Conservation (phyloP, 179 eudicot genomes). For the Corrigiola litoralis region DNA sequence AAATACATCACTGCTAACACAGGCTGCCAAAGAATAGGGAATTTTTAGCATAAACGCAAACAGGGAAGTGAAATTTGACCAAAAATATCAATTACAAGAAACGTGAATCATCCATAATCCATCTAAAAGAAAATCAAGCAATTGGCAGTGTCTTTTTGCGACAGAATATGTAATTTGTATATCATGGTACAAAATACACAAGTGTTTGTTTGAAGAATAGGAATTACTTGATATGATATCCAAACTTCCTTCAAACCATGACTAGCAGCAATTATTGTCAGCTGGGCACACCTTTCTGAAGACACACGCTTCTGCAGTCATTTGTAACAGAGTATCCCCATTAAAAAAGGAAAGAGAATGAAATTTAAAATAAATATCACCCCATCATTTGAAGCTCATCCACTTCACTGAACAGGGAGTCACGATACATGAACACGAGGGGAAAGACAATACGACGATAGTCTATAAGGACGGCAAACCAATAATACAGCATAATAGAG, state of each 20-base stretch:
- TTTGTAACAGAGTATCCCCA: conserved; percentile 13
- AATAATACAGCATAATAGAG: neutral
- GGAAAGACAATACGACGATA: no score
- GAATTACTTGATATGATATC: conserved; percentile 88
- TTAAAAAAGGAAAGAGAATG: neutral
- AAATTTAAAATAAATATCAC: neutral
- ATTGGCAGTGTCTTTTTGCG: neutral
- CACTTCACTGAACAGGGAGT: no score
- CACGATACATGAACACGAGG: no score
- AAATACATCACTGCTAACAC: conserved; percentile 91
- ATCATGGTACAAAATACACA: neutral
- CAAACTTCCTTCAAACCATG: conserved; percentile 91
- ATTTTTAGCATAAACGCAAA: conserved; percentile 13
- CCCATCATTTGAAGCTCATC: no score
- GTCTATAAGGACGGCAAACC: neutral
- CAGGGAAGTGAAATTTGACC: neutral
- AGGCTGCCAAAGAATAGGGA: conserved; percentile 50
- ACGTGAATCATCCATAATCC: neutral
- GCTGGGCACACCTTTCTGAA: conserved; percentile 83
- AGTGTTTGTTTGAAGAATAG: neutral
- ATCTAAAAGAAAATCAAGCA: neutral
- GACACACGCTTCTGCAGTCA: conserved; percentile 66
- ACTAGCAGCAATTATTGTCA: conserved; percentile 79
- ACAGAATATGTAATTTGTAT: neutral
- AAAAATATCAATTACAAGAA: neutral